A percentile compares a stretch with the other conserved stretches of the same genome.
Evolutionary conservation across 371 early-diverging fungal genomes (phyloP).

Genomic region (Mucor indicus): DNA sequence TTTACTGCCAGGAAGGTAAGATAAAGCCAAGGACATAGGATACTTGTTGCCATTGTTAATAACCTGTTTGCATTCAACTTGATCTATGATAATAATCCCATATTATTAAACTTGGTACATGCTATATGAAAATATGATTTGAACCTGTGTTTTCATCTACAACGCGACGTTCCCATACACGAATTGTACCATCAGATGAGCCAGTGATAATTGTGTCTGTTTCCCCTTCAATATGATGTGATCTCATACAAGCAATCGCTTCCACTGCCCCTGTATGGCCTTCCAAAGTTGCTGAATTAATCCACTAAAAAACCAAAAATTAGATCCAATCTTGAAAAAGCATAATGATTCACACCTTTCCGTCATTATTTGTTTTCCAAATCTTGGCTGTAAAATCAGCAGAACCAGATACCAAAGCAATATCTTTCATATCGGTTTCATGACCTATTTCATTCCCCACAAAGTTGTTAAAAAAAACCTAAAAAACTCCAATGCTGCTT

Average conservation of each 20-base stretch:
- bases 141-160: constrained; percentile 45
- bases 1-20: constrained; percentile 64
- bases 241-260: constrained; percentile 61
- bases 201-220: constrained; percentile 70
- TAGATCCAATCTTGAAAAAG: too few relatives aligned
- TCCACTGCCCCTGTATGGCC: constrained; percentile 74
- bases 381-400: constrained; percentile 76
- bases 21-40: constrained; percentile 68
- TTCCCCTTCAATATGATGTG: constrained; percentile 30
- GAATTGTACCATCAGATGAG: constrained; percentile 80
- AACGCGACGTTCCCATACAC: constrained; percentile 64
- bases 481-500: too few relatives aligned
- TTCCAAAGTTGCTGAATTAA: constrained; percentile 63
- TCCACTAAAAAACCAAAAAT: constrained; percentile 38
- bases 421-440: constrained; percentile 49
- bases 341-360: constrained; percentile 15
- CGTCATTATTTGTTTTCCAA: constrained; percentile 56
- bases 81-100: constrained; percentile 27
- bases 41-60: constrained; percentile 69
- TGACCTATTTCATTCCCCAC: constrained; percentile 24
- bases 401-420: constrained; percentile 79
- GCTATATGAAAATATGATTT: not conserved
- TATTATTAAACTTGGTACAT: not conserved
- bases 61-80: constrained; percentile 61
- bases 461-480: too few relatives aligned